phyloP scores from a whole-genome alignment of 2,329 filamentous ascomycete species.

The Chrysosporium keratinophilum region DNA sequence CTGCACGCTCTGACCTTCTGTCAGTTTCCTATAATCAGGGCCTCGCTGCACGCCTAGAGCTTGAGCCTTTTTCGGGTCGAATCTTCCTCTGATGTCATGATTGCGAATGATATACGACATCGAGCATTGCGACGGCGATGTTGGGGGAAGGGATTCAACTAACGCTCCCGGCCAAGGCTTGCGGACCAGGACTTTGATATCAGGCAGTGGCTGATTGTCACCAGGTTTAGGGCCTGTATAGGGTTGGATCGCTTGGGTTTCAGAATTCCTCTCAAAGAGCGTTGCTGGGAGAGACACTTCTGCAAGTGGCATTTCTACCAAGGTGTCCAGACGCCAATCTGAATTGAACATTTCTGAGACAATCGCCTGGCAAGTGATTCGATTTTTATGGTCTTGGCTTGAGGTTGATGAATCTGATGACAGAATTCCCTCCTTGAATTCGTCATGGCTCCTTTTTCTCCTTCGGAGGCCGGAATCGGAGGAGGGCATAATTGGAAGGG shows the following conservation, averaged over 20 bases:
- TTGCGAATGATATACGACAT: constrained; percentile 80
- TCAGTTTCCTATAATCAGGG: constrained; percentile 49
- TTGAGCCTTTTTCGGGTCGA: constrained; percentile 56
- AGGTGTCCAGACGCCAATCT: constrained; percentile 59
- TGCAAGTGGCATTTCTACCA: constrained; percentile 56
- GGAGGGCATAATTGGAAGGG: constrained; percentile 50
- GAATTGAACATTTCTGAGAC: constrained; percentile 73
- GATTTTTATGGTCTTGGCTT: background rate
- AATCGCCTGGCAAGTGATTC: constrained; percentile 45
- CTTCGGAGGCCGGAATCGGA: constrained; percentile 21
- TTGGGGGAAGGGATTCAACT: constrained; percentile 56
- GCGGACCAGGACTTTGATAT: constrained; percentile 62
- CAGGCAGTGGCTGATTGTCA: constrained; percentile 40
- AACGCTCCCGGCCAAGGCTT: constrained; percentile 67
- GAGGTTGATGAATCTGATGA: background rate
- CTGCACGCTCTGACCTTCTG: constrained; percentile 52
- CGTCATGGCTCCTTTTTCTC: constrained; percentile 43
- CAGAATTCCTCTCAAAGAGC: constrained; percentile 55
- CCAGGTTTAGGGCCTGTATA: constrained; percentile 61
- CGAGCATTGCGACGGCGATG: constrained; percentile 54
- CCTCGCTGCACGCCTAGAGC: constrained; percentile 54
- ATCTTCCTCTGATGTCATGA: constrained; percentile 68
- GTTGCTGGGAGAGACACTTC: constrained; percentile 58
- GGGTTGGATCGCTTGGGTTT: constrained; percentile 53
- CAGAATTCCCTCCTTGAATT: constrained; percentile 31